These are phyloP conservation scores for Yarrowia galli DNA, from an alignment of 1,139 yeast species.

Conservation along the genomic window DNA sequence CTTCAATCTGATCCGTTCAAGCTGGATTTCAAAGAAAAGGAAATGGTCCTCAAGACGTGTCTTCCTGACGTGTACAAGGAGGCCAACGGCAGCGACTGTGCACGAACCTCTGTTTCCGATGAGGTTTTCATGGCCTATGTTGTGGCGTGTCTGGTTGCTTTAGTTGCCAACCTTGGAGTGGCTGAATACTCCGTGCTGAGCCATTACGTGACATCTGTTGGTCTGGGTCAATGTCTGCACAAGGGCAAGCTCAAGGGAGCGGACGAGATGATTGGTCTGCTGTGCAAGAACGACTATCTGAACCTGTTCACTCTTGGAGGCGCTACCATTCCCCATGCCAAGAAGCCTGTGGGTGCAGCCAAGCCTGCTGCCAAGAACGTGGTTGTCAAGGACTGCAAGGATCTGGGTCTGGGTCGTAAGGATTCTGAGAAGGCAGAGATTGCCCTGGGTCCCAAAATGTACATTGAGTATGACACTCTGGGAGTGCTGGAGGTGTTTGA, in stretches of 20 bases:
- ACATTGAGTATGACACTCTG: conserved; percentile 9
- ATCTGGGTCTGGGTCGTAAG: conserved; percentile 1
- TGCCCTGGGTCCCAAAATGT: conserved; percentile 21
- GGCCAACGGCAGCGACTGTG: neutral
- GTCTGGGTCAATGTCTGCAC: conserved; percentile 15
- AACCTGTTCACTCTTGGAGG: conserved; percentile 6
- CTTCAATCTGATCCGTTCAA: neutral
- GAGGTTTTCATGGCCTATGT: conserved; percentile 25
- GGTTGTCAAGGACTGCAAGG: conserved; percentile 6
- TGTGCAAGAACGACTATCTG: conserved; percentile 8
- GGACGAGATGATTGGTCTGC: conserved; percentile 11
- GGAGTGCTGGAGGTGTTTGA: neutral
- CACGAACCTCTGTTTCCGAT: conserved; percentile 8
- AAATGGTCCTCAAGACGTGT: neutral
- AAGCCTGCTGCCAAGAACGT: neutral
- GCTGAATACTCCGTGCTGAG: neutral
- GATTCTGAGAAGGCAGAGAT: conserved; percentile 21
- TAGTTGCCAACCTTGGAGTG: neutral
- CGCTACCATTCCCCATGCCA: neutral
- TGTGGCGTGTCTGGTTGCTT: neutral
- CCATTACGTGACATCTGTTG: neutral
- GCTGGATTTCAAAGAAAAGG: conserved; percentile 16
- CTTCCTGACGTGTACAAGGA: neutral
- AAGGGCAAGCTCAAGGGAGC: conserved; percentile 11
- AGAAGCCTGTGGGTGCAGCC: neutral